Conservation (phyloP, 129 eudicot species). For the Tagetes patula region DNA sequence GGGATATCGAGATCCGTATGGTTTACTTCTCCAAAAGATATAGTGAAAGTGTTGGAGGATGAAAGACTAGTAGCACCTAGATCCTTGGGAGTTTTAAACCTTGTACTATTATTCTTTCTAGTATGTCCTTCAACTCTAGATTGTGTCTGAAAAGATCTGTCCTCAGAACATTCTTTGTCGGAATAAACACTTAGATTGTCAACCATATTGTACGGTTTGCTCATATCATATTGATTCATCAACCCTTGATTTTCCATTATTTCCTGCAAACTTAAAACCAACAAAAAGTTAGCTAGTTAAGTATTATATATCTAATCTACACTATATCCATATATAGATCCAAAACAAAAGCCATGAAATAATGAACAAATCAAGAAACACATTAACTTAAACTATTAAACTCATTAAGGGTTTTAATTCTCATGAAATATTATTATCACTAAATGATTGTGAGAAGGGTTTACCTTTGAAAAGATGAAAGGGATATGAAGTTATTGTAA, state of each 20-base stretch:
- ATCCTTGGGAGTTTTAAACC: neutral
- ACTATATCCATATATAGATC: neutral
- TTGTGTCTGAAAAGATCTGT: neutral
- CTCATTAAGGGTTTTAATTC: neutral
- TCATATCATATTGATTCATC: neutral
- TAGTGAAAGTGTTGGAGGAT: conserved; percentile 22
- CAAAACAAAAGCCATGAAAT: neutral
- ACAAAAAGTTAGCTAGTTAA: neutral
- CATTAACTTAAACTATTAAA: neutral
- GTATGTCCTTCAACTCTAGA: neutral
- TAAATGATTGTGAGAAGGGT: conserved; percentile 1
- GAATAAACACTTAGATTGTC: conserved; percentile 5
- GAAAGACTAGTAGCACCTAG: neutral
- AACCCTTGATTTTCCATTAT: conserved; percentile 20
- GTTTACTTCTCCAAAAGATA: conserved; percentile 24
- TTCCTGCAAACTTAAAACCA: conserved; percentile 2
- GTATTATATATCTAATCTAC: neutral
- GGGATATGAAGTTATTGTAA: neutral
- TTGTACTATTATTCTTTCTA: conserved; percentile 1
- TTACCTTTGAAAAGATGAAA: conserved; percentile 15
- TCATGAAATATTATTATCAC: neutral
- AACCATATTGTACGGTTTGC: neutral
- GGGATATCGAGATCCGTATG: neutral
- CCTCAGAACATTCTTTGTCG: neutral
- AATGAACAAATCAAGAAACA: neutral